Evolutionary conservation across 305 asterid genomes (phyloP).

Genomic region (Fraxinus albicans): DNA sequence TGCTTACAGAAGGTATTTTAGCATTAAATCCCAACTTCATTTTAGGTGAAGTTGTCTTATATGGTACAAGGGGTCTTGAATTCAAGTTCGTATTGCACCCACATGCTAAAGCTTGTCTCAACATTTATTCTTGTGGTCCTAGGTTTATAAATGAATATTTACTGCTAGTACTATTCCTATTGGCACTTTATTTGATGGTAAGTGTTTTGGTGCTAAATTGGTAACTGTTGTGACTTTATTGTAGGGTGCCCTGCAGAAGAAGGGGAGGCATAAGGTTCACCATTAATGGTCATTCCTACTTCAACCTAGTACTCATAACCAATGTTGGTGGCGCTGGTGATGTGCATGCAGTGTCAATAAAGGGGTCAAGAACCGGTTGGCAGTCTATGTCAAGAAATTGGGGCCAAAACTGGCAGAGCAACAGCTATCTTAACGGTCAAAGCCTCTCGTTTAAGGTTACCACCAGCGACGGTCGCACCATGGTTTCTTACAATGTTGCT

Average conservation of each 20-base stretch:
- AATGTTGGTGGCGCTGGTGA: slow-evolving; percentile 27
- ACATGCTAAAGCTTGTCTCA: too few relatives aligned
- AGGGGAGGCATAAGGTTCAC: slow-evolving; percentile 83
- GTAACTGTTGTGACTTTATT: too few relatives aligned
- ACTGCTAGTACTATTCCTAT: too few relatives aligned
- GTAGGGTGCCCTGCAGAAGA: slow-evolving; percentile 73
- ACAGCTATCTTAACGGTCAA: slow-evolving; percentile 61
- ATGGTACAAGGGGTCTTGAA: too few relatives aligned
- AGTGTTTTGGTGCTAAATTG: too few relatives aligned
- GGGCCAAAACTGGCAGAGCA: slow-evolving; percentile 92
- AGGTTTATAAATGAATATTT: too few relatives aligned
- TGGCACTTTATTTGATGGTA: too few relatives aligned
- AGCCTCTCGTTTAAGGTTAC: slow-evolving; percentile 42
- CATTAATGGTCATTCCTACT: slow-evolving; percentile 73
- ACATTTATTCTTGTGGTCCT: too few relatives aligned
- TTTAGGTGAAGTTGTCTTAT: too few relatives aligned
- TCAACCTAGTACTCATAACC: slow-evolving; percentile 70
- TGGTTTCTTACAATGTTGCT: slow-evolving; percentile 25
- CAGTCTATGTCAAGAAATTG: slow-evolving; percentile 76
- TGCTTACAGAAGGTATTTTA: slow-evolving; percentile 63
- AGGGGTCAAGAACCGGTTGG: slow-evolving; percentile 70
- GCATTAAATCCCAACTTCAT: too few relatives aligned
- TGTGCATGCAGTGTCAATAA: slow-evolving; percentile 59
- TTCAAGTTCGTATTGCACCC: too few relatives aligned
- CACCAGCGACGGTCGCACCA: slow-evolving; percentile 28